Base-by-base conservation (phyloP, 345 rosid genomes). In the Linum usitatissimum region DNA sequence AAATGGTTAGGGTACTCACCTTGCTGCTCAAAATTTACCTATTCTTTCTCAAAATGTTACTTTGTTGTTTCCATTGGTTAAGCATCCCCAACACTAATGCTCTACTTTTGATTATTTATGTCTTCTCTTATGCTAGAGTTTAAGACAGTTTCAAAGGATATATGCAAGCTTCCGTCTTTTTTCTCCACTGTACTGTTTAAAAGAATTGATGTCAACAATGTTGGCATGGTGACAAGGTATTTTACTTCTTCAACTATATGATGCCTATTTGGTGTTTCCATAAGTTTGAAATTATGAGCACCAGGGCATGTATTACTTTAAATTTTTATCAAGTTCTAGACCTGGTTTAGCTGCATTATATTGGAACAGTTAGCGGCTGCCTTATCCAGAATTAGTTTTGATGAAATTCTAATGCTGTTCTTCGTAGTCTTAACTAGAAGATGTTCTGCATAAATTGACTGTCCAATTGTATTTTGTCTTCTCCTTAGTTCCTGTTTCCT, bases 91-190 rank as follows among this genome's bases (percentile, higher is more conserved):
- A 28, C 6, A 19, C 59, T 55, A 14, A 55, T 55, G 30, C 2
- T 20, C 18, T 20, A 18, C 28, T 18, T 10, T 21, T 55, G 14
- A 55, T 19, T 45, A 15, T 45, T 45, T 34, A 10, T 45, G 51
- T 45, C 51, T 10, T 12, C 28, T 55, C 19, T 14, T 4, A 55
- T 55, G 21, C 30, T 28, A 55, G 59, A 55, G 18, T 55, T 55
- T 28, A 55, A 55, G 59, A 14, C 59, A 9, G 59, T 55, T 28
- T 15, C 59, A 9, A 55, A 28, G 59, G 59, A 55, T 18, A 55
- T 55, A 18, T 55, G 59, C 59, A 55, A 55, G 59, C 59, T 55
- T 20, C 59, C 59, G 23, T 55, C 59, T 6, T 55, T 55, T 28
- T 55, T 55, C 59, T 55, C 30, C 59, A 7, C 59, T 8, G 14